Evolutionary conservation across 176 grass and related monocot genomes (phyloP).

Genomic region (Oryza meyeriana): DNA sequence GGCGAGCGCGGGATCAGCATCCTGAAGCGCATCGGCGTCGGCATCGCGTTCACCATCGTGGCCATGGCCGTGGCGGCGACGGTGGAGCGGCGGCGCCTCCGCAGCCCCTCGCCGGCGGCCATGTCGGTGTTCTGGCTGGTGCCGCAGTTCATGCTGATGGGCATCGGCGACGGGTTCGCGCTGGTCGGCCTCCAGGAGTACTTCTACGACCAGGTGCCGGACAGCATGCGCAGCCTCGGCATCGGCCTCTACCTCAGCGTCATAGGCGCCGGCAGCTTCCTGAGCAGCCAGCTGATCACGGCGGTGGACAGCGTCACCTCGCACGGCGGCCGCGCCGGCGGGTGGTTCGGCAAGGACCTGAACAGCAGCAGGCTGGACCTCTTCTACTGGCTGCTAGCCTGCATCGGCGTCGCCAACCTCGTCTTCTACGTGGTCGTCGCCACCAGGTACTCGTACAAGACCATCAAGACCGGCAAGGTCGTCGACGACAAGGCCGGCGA

Average conservation of each 20-base stretch:
- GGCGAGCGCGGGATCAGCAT: slow-evolving; percentile 75
- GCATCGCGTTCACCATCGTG: slow-evolving; percentile 36
- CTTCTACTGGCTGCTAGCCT: slow-evolving; percentile 66
- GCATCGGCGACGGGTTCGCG: slow-evolving; percentile 68
- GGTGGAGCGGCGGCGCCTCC: slow-evolving; percentile 50
- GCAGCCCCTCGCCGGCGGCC: neutral
- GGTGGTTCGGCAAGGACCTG: slow-evolving; percentile 77
- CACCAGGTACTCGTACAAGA: slow-evolving; percentile 70
- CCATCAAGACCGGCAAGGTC: slow-evolving; percentile 37
- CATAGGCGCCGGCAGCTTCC: slow-evolving; percentile 66
- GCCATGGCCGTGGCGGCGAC: slow-evolving; percentile 48
- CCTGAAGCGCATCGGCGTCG: slow-evolving; percentile 62
- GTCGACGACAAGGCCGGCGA: slow-evolving; percentile 25
- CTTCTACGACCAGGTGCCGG: slow-evolving; percentile 88
- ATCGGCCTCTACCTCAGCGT: slow-evolving; percentile 77
- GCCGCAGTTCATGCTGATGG: slow-evolving; percentile 70
- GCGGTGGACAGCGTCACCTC: slow-evolving; percentile 39
- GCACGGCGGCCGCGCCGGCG: neutral
- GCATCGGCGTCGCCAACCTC: slow-evolving; percentile 43
- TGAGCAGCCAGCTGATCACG: slow-evolving; percentile 67
- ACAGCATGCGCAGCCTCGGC: slow-evolving; percentile 78
- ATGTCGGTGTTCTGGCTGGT: slow-evolving; percentile 63
- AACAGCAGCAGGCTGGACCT: slow-evolving; percentile 65
- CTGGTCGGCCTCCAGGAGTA: slow-evolving; percentile 87
- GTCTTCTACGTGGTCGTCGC: slow-evolving; percentile 51